Conservation (phyloP, 768 basidiomycete genomes). For the Leccinum broughii region DNA sequence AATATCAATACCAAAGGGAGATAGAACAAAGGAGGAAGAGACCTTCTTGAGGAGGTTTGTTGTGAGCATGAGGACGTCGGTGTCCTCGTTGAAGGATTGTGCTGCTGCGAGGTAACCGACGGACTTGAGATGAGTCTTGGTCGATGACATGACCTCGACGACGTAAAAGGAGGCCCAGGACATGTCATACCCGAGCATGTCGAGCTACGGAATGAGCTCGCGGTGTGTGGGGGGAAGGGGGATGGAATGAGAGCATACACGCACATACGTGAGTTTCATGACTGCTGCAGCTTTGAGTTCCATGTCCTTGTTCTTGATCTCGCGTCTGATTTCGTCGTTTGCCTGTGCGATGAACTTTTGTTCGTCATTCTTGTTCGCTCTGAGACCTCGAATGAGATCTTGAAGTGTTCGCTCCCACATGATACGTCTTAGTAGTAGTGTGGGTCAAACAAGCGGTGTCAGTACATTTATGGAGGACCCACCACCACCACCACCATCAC, state of each 20-base stretch:
- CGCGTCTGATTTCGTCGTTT: conserved; percentile 89
- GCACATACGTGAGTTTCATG: conserved; percentile 93
- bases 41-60: conserved; percentile 96
- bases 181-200: conserved; percentile 97
- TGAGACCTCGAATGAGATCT: conserved; percentile 91
- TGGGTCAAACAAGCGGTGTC: background rate
- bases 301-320: conserved; percentile 94
- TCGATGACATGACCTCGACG: conserved; percentile 96
- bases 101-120: conserved; percentile 94
- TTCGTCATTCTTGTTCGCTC: conserved; percentile 94
- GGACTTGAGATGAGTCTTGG: conserved; percentile 82
- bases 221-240: background rate
- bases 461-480: conserved; percentile 39
- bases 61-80: conserved; percentile 96
- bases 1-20: conserved; percentile 11
- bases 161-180: conserved; percentile 96
- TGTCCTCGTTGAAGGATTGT: conserved; percentile 90
- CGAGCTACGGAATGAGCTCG: conserved; percentile 57
- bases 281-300: conserved; percentile 94
- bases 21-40: conserved; percentile 19
- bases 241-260: conserved; percentile 34
- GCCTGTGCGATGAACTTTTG: conserved; percentile 89
- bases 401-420: conserved; percentile 99
- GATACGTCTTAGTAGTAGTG: background rate
- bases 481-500: conserved; percentile 31